Percentiles rank a stretch among this genome's conserved stretches.
These are phyloP conservation scores for Ogataea haglerorum DNA, from an alignment of 805 yeast genomes.

Conservation along the genomic window DNA sequence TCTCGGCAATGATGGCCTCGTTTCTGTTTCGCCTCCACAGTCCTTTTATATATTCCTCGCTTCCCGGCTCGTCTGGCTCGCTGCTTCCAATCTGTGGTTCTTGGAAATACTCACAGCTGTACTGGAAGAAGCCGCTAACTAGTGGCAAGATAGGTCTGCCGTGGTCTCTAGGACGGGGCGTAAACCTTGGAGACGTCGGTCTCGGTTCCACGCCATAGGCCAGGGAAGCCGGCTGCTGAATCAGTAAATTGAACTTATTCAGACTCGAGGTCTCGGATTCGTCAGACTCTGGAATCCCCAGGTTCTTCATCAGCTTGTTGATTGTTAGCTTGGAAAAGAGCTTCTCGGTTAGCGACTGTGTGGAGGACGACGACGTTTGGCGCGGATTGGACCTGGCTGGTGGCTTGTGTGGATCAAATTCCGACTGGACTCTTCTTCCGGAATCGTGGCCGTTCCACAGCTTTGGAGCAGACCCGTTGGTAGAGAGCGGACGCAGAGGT, in stretches of 20 bases:
- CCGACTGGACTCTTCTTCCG: constrained; percentile 27
- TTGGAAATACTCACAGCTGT: constrained; percentile 86
- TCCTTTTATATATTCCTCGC: constrained; percentile 74
- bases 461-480: constrained; percentile 7
- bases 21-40: constrained; percentile 90
- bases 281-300: constrained; percentile 24
- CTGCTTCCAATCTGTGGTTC: constrained; percentile 89
- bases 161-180: constrained; percentile 26
- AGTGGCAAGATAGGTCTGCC: constrained; percentile 49
- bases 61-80: constrained; percentile 90
- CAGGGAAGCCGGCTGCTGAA: constrained; percentile 27
- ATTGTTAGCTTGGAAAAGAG: constrained; percentile 20
- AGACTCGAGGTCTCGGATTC: constrained; percentile 21
- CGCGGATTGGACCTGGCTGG: constrained; percentile 10
- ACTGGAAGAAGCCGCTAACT: constrained; percentile 64
- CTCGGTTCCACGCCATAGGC: constrained; percentile 43
- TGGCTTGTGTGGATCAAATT: constrained; percentile 13
- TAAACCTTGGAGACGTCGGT: constrained; percentile 59
- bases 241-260: constrained; percentile 23
- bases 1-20: constrained; percentile 78
- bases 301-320: constrained; percentile 20
- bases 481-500: constrained; percentile 9
- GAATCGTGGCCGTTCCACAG: constrained; percentile 1
- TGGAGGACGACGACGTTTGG: constrained; percentile 24
- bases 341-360: constrained; percentile 22